A percentile compares a stretch with the other conserved stretches of the same genome.
These are phyloP conservation scores for Aspergillus mulundensis DNA, from an alignment of 495 filamentous ascomycete species.

Conservation along the genomic window DNA sequence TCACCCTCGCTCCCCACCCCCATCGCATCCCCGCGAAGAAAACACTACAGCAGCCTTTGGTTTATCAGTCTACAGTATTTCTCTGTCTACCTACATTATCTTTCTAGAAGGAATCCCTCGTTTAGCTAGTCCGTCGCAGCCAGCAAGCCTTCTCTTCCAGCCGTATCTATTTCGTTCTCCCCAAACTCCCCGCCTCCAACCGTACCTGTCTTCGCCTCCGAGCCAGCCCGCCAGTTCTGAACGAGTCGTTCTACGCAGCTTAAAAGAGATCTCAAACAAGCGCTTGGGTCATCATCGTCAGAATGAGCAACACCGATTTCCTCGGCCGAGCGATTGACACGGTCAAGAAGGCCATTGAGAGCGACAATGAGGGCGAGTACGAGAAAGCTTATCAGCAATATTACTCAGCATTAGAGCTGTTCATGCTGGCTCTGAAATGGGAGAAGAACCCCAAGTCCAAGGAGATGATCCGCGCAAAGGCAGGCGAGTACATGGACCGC, in stretches of 20 bases:
- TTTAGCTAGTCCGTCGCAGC: background rate
- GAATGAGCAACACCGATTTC: slow-evolving; percentile 97
- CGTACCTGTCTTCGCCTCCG: background rate
- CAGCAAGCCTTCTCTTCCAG: slow-evolving; percentile 14
- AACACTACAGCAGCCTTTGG: background rate
- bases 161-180: background rate
- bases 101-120: background rate
- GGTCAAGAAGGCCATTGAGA: slow-evolving; percentile 95
- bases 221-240: background rate
- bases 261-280: background rate
- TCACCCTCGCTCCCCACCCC: slow-evolving; percentile 6
- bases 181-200: background rate
- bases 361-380: slow-evolving; percentile 92
- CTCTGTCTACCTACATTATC: background rate
- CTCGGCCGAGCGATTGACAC: slow-evolving; percentile 90
- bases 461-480: slow-evolving; percentile 92
- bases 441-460: slow-evolving; percentile 96
- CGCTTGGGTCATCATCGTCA: slow-evolving; percentile 12
- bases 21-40: slow-evolving; percentile 4
- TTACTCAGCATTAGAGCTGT: slow-evolving; percentile 88
- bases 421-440: slow-evolving; percentile 97
- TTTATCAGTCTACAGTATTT: background rate
- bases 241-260: background rate
- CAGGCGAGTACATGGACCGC: slow-evolving; percentile 94
- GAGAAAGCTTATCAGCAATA: slow-evolving; percentile 94